These are phyloP conservation scores for Aurantiochytrium sp. DNA, from an alignment of 108 stramenopile genomes.

Conservation along the genomic window DNA sequence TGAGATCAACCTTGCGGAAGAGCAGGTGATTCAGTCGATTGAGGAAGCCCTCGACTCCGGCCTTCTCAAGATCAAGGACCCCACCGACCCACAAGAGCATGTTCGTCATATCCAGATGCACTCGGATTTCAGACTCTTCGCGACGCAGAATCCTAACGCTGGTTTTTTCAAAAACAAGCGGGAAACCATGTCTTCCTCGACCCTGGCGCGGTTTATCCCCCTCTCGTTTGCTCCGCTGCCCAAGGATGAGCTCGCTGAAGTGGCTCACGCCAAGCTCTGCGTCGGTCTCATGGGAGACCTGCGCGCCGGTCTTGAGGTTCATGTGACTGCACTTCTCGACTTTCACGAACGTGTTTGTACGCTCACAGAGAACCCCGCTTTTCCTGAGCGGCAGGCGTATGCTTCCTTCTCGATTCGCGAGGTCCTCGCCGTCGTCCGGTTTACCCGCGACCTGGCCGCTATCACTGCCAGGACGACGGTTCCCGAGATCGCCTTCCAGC, in stretches of 20 bases:
- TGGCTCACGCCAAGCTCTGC: background rate
- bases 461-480: background rate
- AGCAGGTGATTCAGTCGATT: background rate
- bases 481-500: background rate
- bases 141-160: constrained; percentile 11
- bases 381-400: constrained; percentile 14
- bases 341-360: background rate
- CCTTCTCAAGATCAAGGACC: background rate
- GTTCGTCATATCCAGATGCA: background rate
- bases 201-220: background rate
- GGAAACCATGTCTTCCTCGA: background rate
- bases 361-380: background rate
- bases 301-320: background rate
- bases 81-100: background rate
- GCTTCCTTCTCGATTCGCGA: background rate
- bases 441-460: background rate
- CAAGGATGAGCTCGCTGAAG: background rate
- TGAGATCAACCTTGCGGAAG: constrained; percentile 34
- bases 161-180: constrained; percentile 24
- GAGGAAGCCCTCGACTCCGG: constrained; percentile 14
- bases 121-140: constrained; percentile 29
- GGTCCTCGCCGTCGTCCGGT: background rate
- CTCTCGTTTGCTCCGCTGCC: background rate
- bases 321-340: background rate
- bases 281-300: background rate